Percentiles rank a stretch among this genome's conserved stretches.
Conservation (phyloP, 345 rosid species). For the Reutealis trisperma region DNA sequence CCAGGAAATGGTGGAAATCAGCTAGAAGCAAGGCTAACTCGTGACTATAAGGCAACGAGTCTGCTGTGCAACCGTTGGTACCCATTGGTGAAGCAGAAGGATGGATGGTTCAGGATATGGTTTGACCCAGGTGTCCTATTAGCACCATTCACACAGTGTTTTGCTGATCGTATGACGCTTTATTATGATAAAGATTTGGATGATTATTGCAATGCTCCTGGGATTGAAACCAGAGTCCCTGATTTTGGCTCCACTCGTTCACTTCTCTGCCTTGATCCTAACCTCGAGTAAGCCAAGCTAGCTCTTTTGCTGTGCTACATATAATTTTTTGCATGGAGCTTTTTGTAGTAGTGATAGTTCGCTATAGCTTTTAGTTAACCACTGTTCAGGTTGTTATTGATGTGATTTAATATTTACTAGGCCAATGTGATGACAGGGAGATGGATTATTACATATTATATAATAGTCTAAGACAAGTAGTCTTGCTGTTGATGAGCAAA, state of each 20-base stretch:
- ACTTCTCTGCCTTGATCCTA: slow-evolving; percentile 67
- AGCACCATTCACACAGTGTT: slow-evolving; percentile 70
- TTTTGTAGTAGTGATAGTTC: too few relatives aligned
- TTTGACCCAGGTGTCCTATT: slow-evolving; percentile 67
- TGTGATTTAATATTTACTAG: too few relatives aligned
- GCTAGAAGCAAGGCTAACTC: slow-evolving; percentile 67
- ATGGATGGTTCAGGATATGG: slow-evolving; percentile 92
- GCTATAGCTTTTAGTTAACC: too few relatives aligned
- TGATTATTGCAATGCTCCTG: slow-evolving; percentile 75
- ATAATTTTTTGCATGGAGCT: too few relatives aligned
- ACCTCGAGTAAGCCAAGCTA: slow-evolving; percentile 52
- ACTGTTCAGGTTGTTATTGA: too few relatives aligned
- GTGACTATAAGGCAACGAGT: slow-evolving; percentile 54
- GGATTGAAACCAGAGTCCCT: slow-evolving; percentile 66
- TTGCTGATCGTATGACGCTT: slow-evolving; percentile 72
- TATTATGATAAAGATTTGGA: slow-evolving; percentile 55
- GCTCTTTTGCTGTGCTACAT: neutral
- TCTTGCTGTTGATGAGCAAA: neutral
- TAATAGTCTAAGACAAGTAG: too few relatives aligned
- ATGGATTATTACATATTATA: too few relatives aligned
- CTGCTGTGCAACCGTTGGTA: slow-evolving; percentile 55
- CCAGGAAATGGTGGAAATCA: slow-evolving; percentile 94
- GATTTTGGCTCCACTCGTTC: slow-evolving; percentile 71
- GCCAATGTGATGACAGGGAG: too few relatives aligned
- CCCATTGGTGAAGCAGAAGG: slow-evolving; percentile 46